phyloP scores from a whole-genome alignment of 768 basidiomycete species.

The Amanita polypyramis region DNA sequence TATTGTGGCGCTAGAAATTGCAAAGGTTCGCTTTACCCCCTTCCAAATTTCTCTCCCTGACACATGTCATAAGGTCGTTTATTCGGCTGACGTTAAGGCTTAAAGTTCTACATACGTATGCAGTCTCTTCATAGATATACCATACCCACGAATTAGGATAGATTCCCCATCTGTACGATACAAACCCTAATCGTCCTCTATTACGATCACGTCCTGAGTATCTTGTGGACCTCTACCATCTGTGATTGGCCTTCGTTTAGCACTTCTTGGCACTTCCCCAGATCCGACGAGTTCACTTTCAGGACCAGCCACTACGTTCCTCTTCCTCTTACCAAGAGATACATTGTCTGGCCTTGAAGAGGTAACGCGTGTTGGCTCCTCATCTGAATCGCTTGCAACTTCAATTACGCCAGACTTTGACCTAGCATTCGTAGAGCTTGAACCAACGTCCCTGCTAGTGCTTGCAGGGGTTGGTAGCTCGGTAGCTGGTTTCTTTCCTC shows the following conservation, averaged over 20 bases:
- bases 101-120: background rate
- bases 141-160: background rate
- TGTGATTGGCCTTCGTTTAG: background rate
- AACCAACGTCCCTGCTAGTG: background rate
- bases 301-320: slow-evolving; percentile 12
- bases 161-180: background rate
- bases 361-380: slow-evolving; percentile 11
- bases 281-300: slow-evolving; percentile 15
- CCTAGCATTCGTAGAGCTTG: background rate
- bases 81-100: background rate
- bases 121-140: background rate
- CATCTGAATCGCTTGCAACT: slow-evolving; percentile 20
- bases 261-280: slow-evolving; percentile 12
- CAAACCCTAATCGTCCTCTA: slow-evolving; percentile 12
- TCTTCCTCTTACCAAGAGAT: slow-evolving; percentile 26
- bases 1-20: slow-evolving; percentile 44
- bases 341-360: background rate
- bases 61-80: background rate
- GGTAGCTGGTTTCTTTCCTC: slow-evolving; percentile 4
- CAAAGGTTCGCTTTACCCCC: slow-evolving; percentile 23
- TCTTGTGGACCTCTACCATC: background rate
- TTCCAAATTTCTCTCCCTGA: background rate
- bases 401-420: slow-evolving; percentile 3
- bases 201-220: slow-evolving; percentile 6
- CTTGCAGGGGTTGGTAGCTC: background rate